Percentiles rank a stretch among this genome's conserved stretches.
phyloP scores from a whole-genome alignment of 2,329 filamentous ascomycete species.

The Scedosporium boydii region DNA sequence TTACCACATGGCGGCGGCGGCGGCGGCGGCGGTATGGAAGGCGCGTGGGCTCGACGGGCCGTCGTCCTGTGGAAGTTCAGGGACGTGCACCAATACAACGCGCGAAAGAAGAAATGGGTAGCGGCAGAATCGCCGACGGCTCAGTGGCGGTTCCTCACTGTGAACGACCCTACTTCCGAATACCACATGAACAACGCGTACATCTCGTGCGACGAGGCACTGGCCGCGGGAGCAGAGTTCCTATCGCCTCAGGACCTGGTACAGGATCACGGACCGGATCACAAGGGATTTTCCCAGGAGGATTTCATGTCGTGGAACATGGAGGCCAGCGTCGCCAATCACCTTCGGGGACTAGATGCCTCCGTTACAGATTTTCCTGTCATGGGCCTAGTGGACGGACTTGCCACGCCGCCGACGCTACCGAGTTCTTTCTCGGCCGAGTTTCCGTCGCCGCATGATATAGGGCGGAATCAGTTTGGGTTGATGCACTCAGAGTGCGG shows the following conservation, averaged over 20 bases:
- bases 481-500: constrained; percentile 21
- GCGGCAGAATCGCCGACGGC: constrained; percentile 10
- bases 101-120: constrained; percentile 6
- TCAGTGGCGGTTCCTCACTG: constrained; percentile 50
- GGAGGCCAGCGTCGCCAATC: background rate
- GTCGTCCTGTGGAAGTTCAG: constrained; percentile 57
- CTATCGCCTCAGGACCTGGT: background rate
- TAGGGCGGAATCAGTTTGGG: constrained; percentile 18
- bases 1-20: background rate
- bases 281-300: background rate
- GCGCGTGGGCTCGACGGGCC: constrained; percentile 45
- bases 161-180: constrained; percentile 49
- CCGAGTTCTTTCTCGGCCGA: constrained; percentile 34
- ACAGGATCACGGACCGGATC: constrained; percentile 11
- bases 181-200: constrained; percentile 42
- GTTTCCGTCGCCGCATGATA: constrained; percentile 32
- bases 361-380: background rate
- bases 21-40: constrained; percentile 19
- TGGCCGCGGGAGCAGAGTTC: background rate
- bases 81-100: constrained; percentile 33
- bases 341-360: background rate
- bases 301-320: background rate
- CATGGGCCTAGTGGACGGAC: constrained; percentile 24
- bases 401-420: constrained; percentile 46
- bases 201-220: background rate